Base-by-base conservation (phyloP, 768 basidiomycete species). In the Pleurotus sapidus region DNA sequence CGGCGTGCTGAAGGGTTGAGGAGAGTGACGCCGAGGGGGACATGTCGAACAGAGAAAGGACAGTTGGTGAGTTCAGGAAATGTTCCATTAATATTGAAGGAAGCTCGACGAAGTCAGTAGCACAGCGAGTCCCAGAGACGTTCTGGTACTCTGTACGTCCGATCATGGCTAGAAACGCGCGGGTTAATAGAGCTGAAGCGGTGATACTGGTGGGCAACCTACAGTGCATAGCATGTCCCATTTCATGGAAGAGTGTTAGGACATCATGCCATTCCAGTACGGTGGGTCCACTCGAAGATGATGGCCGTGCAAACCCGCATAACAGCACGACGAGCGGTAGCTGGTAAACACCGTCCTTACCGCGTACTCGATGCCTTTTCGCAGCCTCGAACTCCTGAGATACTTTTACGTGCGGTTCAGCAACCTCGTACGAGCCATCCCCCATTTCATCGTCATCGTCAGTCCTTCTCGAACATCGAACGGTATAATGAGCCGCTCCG, bases 171-270 rank as follows among this genome's bases (percentile, higher is more conserved):
- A 63, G 11, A 24, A 27, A 45, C 43, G 24, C 50, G 40, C 34
- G 27, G 6, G 14, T 48, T 25, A 48, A 25, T 17, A 17, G 5
- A 8, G 15, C 43, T 3, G n/a, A 17, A 45, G 3, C 2, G 15
- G 11, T 4, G 2, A 34, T 34, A 23, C 0, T 0, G 24, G 17
- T 39, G 55, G 46, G 25, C 42, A 11, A 79, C 94, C 79, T 66
- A 98, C 97, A 99, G 69, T 99, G 97, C 84, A 99, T 94, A 9
- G 97, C 97, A 73, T 99, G 97, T 0, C 97, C 97, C 94, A 98
- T 97, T 74, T 99, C 97, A 65, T 99, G 97, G 74, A 95, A 97
- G 20, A 98, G 75, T 2, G 96, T 98, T 68, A 90, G 78, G 7
- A 98, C 92, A 63, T 98, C 95, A 63, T 90, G 88, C 95, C 95